A percentile compares a stretch with the other conserved stretches of the same genome.
Evolutionary conservation across 2,329 filamentous ascomycete genomes (phyloP).

Genomic region (Trichoderma citrinoviride): DNA sequence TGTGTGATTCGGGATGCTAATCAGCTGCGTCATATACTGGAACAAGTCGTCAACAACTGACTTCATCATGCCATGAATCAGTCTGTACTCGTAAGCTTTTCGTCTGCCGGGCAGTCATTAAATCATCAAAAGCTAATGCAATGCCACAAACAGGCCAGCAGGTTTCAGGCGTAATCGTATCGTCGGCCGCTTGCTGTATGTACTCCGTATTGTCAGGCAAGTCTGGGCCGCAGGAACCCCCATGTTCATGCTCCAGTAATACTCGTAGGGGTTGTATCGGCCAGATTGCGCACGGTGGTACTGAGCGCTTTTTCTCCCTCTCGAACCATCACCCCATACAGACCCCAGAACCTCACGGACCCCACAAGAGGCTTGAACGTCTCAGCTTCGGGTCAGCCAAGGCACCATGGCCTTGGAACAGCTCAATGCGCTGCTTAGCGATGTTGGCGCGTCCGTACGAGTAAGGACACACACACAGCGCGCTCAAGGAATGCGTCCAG

Average conservation of each 20-base stretch:
- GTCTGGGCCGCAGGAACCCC: background rate
- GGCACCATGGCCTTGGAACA: slow-evolving; percentile 7
- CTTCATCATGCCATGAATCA: slow-evolving; percentile 6
- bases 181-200: background rate
- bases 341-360: slow-evolving; percentile 1
- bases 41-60: background rate
- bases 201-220: background rate
- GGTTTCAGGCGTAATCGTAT: slow-evolving; percentile 6
- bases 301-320: slow-evolving; percentile 16
- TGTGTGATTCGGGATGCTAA: background rate
- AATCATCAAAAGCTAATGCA: background rate
- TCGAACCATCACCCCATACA: slow-evolving; percentile 19
- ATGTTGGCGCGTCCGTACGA: background rate
- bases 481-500: background rate
- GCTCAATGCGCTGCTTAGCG: slow-evolving; percentile 7
- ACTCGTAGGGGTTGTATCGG: background rate
- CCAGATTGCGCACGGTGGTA: slow-evolving; percentile 11
- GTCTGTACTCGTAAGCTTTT: background rate
- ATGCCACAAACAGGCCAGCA: background rate
- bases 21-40: background rate
- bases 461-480: too few species aligned
- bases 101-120: background rate
- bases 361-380: slow-evolving; percentile 15
- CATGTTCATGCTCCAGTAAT: background rate
- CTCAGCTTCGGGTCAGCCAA: slow-evolving; percentile 15